Base-by-base conservation (phyloP, 2,329 filamentous ascomycete genomes). In the Monilinia fructigena region DNA sequence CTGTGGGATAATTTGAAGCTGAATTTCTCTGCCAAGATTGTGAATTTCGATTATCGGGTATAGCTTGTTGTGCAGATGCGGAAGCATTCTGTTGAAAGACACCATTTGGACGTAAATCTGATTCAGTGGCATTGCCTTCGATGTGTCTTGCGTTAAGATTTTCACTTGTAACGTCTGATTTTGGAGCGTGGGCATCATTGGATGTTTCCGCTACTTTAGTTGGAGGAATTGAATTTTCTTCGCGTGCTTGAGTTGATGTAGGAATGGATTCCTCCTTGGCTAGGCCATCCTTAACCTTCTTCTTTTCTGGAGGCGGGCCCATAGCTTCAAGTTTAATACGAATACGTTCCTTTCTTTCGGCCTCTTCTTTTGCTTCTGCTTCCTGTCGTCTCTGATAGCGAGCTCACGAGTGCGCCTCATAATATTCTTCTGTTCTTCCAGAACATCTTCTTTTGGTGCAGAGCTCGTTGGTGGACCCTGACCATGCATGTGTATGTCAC, bases 351-450 rank as follows among this genome's bases (percentile, higher is more conserved):
- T 85, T 84, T 67, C 83, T 85, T 23, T 85, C 90, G n/a, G 86
- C 88, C 74, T 92, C 89, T 73, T 91, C 88, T n/a, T 82, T 84
- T 26, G 84, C 87, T 72, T 89, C 88, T 75, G 92, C 85, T 67
- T 90, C 89, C 68, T 86, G 79, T 58, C 86, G 82, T 66, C 89
- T 83, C 74, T 88, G 73, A 88, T 87, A 26, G 89, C 89, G 63
- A 86, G 79, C 72, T 93, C 89, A 8, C 87, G 82, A 50, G 86
- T 85, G 72, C 91, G 87, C 48, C 83, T 83, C 89, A 93, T 93
- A 28, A 91, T 84, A 78, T 82, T 90, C 83, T 81, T 90, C 78
- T 85, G 89, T 73, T 80, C 85, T 76, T 82, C 87, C 23, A 82
- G 82, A 67, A 90, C 87, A 50, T 86, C 81, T 58, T 85, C 83